Base-by-base conservation (phyloP, 345 rosid species). In the Raphanus sativus region DNA sequence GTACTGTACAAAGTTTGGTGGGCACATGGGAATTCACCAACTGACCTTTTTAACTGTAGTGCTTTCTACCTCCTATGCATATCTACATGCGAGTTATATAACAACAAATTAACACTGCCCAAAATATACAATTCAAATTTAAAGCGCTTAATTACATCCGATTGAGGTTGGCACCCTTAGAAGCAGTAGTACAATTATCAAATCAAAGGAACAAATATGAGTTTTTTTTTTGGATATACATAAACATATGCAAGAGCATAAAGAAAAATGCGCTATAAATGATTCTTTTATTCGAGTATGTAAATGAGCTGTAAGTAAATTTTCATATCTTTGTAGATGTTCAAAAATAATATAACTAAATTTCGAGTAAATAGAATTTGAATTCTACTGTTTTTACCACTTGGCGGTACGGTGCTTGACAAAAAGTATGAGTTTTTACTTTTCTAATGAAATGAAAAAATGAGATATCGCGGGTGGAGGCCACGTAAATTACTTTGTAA, bases 401-500 rank as follows among this genome's bases (percentile, higher is more conserved):
- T 32, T 32, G 34, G 34, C 6, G 6, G 6, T 32, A 32, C 4
- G 34, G 34, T 32, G 4, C 6, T 5, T 2, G 30, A 28, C 30
- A 1, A 62, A 62, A 30, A n/a, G 8, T 16, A 63, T 17, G 17
- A 8, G 16, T 65, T 65, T 36, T 34, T 64, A 6, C 6, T 34
- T 34, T 11, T 25, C n/a, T 26, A 45, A 48, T 8, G 25, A 26
- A 67, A 45, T 45, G 9, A 8, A 26, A 48, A 67, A 21, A 33
- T 15, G 30, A 13, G 24, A 29, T 21, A 52, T 16, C 24, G 13
- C 24, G 13, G 48, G 69, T 73, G 52, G 60, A 69, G 75, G 15
- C 82, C 74, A 79, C 21, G 66, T 73, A 68, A 67, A 4, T 73
- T 67, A 62, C 38, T 52, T 62, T 12, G 36, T 38, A 50, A 17